Evolutionary conservation across 23 red algal genomes (phyloP).

Genomic region (Agarophyton chilense): DNA sequence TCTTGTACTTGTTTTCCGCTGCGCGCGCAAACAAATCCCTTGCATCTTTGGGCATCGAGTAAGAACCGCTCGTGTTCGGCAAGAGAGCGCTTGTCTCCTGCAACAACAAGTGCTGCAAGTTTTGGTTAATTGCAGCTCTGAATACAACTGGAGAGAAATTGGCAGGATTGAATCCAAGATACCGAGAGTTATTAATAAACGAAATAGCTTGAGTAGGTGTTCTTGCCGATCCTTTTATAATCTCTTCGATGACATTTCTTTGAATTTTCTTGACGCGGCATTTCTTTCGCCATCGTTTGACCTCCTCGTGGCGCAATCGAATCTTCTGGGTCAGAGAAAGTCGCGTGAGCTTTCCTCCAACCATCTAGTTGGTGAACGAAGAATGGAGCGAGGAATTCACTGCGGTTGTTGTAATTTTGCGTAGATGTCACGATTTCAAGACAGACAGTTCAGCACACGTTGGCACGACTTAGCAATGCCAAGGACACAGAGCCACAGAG

Average conservation of each 20-base stretch:
- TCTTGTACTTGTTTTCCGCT: neutral
- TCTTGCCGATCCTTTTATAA: neutral
- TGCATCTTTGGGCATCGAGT: neutral
- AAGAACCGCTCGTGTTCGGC: neutral
- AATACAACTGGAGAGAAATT: neutral
- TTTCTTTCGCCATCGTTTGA: conserved; percentile 19
- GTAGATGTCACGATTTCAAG: too few species aligned
- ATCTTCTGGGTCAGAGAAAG: conserved; percentile 17
- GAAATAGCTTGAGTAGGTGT: conserved; percentile 3
- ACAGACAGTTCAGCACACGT: too few species aligned
- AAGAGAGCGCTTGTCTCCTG: neutral
- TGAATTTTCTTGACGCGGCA: conserved; percentile 23
- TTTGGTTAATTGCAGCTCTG: neutral
- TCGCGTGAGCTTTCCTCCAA: conserved; percentile 1
- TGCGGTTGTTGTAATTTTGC: neutral
- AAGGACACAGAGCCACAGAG: too few species aligned
- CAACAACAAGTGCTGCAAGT: neutral
- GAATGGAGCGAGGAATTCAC: neutral
- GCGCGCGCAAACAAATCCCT: neutral
- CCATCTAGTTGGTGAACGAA: neutral
- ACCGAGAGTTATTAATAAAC: neutral
- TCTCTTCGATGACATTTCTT: neutral
- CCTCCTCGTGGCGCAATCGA: conserved; percentile 11
- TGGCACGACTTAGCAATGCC: too few species aligned
- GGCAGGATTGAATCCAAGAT: neutral